Base-by-base conservation (phyloP, 768 basidiomycete species). In the Auricularia sp. region DNA sequence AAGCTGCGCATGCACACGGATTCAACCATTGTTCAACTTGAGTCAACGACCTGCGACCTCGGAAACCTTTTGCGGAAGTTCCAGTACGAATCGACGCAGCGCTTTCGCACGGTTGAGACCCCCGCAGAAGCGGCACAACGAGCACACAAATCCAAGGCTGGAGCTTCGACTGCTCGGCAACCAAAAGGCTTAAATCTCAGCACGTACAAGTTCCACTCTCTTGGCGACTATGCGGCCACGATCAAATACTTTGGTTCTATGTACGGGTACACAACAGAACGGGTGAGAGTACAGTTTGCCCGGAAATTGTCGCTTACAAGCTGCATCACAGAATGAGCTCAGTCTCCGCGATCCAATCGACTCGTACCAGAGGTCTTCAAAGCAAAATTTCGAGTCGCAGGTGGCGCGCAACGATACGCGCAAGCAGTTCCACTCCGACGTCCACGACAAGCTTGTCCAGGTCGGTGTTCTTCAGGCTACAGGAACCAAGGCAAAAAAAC, bases 201-300 rank as follows among this genome's bases (percentile, higher is more conserved):
- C 0, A 78, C 74, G 2, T 74, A 72, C 65, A 80, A 79, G 53
- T 36, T 70, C 0, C 76, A 77, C 66, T 67, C 73, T 0, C 62
- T 80, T 0, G 74, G 73, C 0, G 72, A 80, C 61, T 76, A 77
- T 47, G 64, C 70, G 0, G 23, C 51, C 0, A 58, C 62, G 0
- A 77, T 80, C 7, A 16, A 29, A 0, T 0, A 2, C 0, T 73
- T 69, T 51, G 76, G 80, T 0, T 75, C 75, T 0, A 74, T 73
- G 2, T 76, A 81, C 51, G 70, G 68, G 1, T 79, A 75, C 64
- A 74, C 75, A 0, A 79, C 76, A 1, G 73, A 77, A 34, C 53
- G 70, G 7, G 78, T 80, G 56, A 6, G 69, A 59, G 29, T 21
- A 8, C 16, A 16, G 16, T 8, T 8, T 43, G 1, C 16, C 42